A percentile compares a stretch with the other conserved stretches of the same genome.
Evolutionary conservation across 2,329 filamentous ascomycete genomes (phyloP).

Genomic region (Neofusicoccum kwambonambiense): DNA sequence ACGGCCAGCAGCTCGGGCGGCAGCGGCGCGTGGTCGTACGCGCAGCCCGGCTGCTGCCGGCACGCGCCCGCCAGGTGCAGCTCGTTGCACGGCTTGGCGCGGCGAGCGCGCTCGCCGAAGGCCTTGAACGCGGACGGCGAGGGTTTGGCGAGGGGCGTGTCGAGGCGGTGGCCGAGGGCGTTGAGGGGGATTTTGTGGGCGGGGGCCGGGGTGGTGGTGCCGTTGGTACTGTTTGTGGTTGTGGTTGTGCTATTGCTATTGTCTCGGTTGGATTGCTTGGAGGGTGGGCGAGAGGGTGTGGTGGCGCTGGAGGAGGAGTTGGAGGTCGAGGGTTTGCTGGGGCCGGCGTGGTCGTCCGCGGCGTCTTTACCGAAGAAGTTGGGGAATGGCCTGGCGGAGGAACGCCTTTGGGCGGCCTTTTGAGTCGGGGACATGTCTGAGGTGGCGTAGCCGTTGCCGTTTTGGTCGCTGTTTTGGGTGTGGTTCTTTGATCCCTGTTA

Average conservation of each 20-base stretch:
- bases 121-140: conserved; percentile 36
- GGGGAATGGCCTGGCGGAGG: too few relatives aligned
- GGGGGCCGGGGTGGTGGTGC: conserved; percentile 31
- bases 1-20: conserved; percentile 39
- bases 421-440: too few relatives aligned
- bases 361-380: too few relatives aligned
- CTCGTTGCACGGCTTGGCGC: conserved; percentile 51
- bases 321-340: too few relatives aligned
- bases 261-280: conserved; percentile 18
- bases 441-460: too few relatives aligned
- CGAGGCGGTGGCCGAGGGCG: conserved; percentile 47
- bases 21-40: conserved; percentile 48
- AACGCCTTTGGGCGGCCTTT: too few relatives aligned
- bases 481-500: background rate
- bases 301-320: conserved; percentile 28
- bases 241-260: conserved; percentile 63
- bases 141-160: conserved; percentile 41
- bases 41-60: conserved; percentile 28
- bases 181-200: conserved; percentile 47
- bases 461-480: too few relatives aligned
- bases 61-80: conserved; percentile 46
- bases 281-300: conserved; percentile 41
- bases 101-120: conserved; percentile 38
- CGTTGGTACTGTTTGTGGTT: conserved; percentile 21
- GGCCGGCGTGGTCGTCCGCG: too few relatives aligned